These are phyloP conservation scores for Coffea canephora DNA, from an alignment of 257 asterid genomes.

Conservation along the genomic window DNA sequence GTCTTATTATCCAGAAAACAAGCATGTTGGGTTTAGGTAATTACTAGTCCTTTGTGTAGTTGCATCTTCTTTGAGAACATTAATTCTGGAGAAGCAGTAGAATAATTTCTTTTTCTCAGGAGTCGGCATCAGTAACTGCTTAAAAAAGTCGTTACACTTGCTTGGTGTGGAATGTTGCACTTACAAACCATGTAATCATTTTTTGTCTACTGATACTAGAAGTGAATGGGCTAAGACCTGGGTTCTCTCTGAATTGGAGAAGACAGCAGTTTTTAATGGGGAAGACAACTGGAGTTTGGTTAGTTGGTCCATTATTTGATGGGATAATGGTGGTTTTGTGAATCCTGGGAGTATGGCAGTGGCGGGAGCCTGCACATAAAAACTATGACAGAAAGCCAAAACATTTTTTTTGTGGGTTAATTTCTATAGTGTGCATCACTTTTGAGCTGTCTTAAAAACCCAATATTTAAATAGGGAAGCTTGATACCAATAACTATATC, in stretches of 20 bases:
- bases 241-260: no score
- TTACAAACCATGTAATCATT: no score
- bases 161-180: no score
- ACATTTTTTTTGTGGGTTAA: background rate
- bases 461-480: background rate
- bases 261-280: background rate
- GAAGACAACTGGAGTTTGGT: background rate
- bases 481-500: background rate
- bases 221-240: no score
- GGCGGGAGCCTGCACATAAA: background rate
- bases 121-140: background rate
- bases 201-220: no score
- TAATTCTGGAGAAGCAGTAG: background rate
- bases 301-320: background rate
- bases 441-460: background rate
- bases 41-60: background rate
- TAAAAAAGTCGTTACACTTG: no score
- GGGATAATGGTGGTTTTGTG: background rate
- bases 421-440: background rate
- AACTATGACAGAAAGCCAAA: background rate
- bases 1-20: conserved; percentile 67
- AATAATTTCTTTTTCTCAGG: background rate
- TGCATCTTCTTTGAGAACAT: background rate
- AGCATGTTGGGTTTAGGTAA: conserved; percentile 97
- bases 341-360: background rate